Evolutionary conservation across 1,284 basidiomycete species (phyloP).

Genomic region (Ceratobasidium sp.): DNA sequence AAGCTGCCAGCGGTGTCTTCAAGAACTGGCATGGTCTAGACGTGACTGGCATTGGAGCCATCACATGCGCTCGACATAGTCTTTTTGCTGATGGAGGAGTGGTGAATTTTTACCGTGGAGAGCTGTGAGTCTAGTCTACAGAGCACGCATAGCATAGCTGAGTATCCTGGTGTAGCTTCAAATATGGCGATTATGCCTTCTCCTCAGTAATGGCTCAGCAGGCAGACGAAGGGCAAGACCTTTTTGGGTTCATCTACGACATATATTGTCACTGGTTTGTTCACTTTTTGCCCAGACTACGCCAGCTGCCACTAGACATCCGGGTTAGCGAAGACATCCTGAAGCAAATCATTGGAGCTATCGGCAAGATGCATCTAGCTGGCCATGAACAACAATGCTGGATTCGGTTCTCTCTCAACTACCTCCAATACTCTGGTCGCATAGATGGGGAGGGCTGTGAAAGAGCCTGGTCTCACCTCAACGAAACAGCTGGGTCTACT

Average conservation of each 20-base stretch:
- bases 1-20: background rate
- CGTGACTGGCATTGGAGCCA: constrained; percentile 5
- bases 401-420: background rate
- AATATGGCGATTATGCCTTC: background rate
- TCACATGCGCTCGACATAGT: constrained; percentile 3
- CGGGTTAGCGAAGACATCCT: too few relatives aligned
- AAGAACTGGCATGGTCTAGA: background rate
- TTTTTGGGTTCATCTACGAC: constrained; percentile 4
- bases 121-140: background rate
- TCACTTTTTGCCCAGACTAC: background rate
- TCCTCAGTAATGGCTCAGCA: background rate
- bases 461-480: background rate
- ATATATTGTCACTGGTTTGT: constrained; percentile 13
- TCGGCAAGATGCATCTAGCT: background rate
- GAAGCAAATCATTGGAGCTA: too few relatives aligned
- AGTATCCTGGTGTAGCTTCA: background rate
- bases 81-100: background rate
- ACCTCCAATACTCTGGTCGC: background rate
- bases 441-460: background rate
- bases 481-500: background rate
- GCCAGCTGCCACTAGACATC: too few relatives aligned
- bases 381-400: background rate
- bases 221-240: background rate
- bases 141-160: background rate
- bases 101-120: background rate